These are phyloP conservation scores for Thuidium tamariscinum DNA, from an alignment of 225 moss, liverwort and hornwort species.

Conservation along the genomic window DNA sequence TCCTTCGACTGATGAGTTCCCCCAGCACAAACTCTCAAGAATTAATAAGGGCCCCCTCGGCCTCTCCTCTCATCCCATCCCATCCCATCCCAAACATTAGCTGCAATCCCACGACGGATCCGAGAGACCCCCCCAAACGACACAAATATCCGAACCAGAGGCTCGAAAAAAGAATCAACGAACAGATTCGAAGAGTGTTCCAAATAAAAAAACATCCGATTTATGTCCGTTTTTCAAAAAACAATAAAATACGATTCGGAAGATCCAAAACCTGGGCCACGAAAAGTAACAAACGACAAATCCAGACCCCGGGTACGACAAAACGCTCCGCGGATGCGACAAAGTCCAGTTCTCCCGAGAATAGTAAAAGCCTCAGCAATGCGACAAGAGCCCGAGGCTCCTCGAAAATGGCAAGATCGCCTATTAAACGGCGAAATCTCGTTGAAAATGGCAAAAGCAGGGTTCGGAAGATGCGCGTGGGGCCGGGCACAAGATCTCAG, in stretches of 20 bases:
- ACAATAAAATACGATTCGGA: not conserved
- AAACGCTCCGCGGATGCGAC: not conserved
- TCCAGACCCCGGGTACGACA: not conserved
- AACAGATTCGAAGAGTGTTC: not conserved
- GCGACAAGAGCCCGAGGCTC: not conserved
- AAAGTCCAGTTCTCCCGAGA: not conserved
- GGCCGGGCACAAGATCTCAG: conserved; percentile 1
- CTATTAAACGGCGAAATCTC: not conserved
- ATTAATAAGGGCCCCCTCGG: not conserved
- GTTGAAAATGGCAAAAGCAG: not conserved
- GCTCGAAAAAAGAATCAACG: not conserved
- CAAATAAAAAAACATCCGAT: not conserved
- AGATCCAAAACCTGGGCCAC: not conserved
- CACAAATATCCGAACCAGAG: not conserved
- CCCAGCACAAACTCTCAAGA: not conserved
- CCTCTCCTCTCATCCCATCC: not conserved
- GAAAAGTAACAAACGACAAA: not conserved
- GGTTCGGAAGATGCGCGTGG: not conserved
- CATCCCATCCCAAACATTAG: not conserved
- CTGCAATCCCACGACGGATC: not conserved
- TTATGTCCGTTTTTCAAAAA: not conserved
- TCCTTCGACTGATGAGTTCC: not conserved
- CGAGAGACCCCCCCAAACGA: no score
- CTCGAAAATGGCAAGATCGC: not conserved
- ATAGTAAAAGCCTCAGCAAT: not conserved